These are phyloP conservation scores for Sporothrix variecibatus DNA, from an alignment of 2,329 filamentous ascomycete species.

Conservation along the genomic window DNA sequence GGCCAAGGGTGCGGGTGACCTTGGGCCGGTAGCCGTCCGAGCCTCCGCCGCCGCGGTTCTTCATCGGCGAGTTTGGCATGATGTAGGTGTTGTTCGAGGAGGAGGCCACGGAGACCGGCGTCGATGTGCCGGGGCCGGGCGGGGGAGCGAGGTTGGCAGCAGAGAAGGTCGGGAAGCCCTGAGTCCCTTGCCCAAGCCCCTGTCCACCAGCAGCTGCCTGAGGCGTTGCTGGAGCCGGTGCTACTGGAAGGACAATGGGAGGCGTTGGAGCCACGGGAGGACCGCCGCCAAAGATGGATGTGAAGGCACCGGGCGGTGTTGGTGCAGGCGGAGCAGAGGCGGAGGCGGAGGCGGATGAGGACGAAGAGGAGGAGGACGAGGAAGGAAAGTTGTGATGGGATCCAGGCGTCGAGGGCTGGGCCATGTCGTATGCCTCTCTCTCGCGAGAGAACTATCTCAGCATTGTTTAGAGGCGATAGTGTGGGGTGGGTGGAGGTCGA, in stretches of 20 bases:
- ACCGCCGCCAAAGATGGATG: constrained; percentile 27
- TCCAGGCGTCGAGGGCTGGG: constrained; percentile 26
- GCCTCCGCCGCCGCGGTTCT: constrained; percentile 59
- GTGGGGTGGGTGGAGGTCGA: not conserved
- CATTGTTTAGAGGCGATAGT: constrained; percentile 25
- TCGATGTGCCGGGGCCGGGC: constrained; percentile 30
- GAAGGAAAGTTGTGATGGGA: constrained; percentile 13
- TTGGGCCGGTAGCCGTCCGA: constrained; percentile 80
- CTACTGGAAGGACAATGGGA: not conserved
- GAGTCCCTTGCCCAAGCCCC: not conserved
- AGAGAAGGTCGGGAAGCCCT: not conserved
- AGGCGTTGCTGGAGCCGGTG: not conserved
- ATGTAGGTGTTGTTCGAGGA: constrained; percentile 80
- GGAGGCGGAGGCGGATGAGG: not conserved
- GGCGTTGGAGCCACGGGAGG: not conserved
- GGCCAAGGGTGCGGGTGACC: constrained; percentile 75
- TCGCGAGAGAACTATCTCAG: constrained; percentile 30
- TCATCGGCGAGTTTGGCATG: constrained; percentile 82
- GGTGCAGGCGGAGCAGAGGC: constrained; percentile 3
- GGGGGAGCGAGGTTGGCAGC: not conserved
- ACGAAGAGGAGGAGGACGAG: constrained; percentile 7
- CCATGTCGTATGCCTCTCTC: constrained; percentile 31
- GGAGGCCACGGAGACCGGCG: constrained; percentile 54
- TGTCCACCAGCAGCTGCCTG: not conserved
- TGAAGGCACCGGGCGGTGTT: not conserved